Conservation (phyloP, 1,284 basidiomycete species). For the Leucocoprinus gongylophorus region DNA sequence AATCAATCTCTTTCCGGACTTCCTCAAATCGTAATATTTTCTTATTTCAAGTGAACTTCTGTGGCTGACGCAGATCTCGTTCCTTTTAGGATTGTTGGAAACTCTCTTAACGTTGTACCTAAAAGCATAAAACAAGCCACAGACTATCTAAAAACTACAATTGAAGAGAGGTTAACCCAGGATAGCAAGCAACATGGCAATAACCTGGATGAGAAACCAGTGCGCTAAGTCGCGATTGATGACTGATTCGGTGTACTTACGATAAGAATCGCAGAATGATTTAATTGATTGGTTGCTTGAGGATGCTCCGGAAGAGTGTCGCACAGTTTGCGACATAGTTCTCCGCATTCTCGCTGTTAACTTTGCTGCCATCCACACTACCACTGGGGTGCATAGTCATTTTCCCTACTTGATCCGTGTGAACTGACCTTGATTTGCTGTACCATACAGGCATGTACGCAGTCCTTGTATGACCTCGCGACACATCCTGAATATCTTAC, state of each 20-base stretch:
- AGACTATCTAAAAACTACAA: constrained; percentile 31
- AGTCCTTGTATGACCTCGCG: constrained; percentile 22
- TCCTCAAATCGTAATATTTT: constrained; percentile 34
- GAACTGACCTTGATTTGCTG: neutral
- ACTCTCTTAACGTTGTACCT: constrained; percentile 20
- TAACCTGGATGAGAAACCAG: constrained; percentile 25
- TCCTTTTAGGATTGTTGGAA: constrained; percentile 25
- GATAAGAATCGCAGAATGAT: constrained; percentile 18
- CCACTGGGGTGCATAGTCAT: constrained; percentile 21
- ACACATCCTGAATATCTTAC: constrained; percentile 30
- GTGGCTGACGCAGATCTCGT: constrained; percentile 35
- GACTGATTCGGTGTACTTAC: too few relatives aligned
- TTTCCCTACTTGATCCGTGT: neutral
- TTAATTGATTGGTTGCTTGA: constrained; percentile 33
- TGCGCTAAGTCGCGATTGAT: neutral
- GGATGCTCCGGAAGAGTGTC: constrained; percentile 12
- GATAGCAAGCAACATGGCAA: constrained; percentile 34
- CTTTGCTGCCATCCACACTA: constrained; percentile 33
- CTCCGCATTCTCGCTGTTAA: constrained; percentile 28
- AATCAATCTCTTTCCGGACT: constrained; percentile 31
- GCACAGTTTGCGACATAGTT: constrained; percentile 19
- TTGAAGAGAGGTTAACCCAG: constrained; percentile 35
- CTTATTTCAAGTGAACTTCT: constrained; percentile 34
- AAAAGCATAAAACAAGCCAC: constrained; percentile 23
- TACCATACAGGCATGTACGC: constrained; percentile 22